Evolutionary conservation across 1,139 yeast species (phyloP).

Genomic region (Taphrina flavorubra): DNA sequence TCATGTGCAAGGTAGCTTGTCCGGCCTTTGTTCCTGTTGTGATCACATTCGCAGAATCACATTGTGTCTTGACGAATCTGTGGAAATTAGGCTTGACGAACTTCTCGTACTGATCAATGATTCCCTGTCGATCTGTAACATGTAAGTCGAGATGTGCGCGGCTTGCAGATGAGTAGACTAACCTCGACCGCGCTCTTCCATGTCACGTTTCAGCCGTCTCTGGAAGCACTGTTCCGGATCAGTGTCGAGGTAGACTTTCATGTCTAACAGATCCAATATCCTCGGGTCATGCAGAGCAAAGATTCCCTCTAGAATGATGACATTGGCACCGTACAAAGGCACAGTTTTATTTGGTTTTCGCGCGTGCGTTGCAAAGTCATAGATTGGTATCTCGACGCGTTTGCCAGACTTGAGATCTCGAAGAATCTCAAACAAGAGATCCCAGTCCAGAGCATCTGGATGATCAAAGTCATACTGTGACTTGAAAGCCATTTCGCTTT

Average conservation of each 20-base stretch:
- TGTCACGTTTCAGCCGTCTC: slow-evolving; percentile 83
- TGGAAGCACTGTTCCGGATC: slow-evolving; percentile 91
- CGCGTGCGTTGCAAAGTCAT: slow-evolving; percentile 73
- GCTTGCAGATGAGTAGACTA: background rate
- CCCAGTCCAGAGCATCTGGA: slow-evolving; percentile 74
- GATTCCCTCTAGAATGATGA: slow-evolving; percentile 88
- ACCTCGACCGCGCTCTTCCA: slow-evolving; percentile 68
- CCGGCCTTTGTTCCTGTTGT: slow-evolving; percentile 90
- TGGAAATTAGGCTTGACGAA: slow-evolving; percentile 94
- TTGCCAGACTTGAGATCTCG: slow-evolving; percentile 62
- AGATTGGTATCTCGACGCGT: slow-evolving; percentile 78
- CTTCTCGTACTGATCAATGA: slow-evolving; percentile 83
- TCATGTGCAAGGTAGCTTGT: slow-evolving; percentile 60
- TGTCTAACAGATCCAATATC: slow-evolving; percentile 75
- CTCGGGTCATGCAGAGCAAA: slow-evolving; percentile 79
- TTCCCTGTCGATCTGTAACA: slow-evolving; percentile 66
- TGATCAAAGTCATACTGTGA: slow-evolving; percentile 81
- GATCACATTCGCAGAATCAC: slow-evolving; percentile 79
- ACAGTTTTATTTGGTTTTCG: slow-evolving; percentile 67
- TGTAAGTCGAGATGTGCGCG: background rate
- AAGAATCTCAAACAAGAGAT: slow-evolving; percentile 68
- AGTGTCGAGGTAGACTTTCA: slow-evolving; percentile 84
- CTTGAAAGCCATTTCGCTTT: slow-evolving; percentile 67
- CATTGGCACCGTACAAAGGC: slow-evolving; percentile 87
- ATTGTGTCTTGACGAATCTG: slow-evolving; percentile 73